phyloP scores from a whole-genome alignment of 768 basidiomycete species.

The Crucibulum laeve region DNA sequence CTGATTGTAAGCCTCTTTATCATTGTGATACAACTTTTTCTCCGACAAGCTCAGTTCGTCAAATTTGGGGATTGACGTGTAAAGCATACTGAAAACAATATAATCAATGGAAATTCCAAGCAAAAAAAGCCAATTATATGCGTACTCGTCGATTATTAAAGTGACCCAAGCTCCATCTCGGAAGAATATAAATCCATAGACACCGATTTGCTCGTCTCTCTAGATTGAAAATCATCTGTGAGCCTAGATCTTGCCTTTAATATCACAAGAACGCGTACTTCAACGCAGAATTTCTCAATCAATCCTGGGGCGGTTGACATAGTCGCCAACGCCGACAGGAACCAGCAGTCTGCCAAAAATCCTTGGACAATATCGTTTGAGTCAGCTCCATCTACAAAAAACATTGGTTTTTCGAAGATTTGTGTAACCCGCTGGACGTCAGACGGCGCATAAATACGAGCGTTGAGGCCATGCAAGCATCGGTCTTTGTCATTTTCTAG shows the following conservation, averaged over 20 bases:
- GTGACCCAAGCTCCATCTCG: conserved; percentile 47
- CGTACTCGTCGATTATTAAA: conserved; percentile 56
- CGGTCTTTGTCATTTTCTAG: conserved; percentile 47
- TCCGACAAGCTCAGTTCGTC: conserved; percentile 38
- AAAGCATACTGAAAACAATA: conserved; percentile 35
- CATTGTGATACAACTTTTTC: conserved; percentile 43
- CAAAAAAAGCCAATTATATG: conserved; percentile 1
- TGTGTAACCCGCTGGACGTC: conserved; percentile 41
- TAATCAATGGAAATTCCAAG: neutral
- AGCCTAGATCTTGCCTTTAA: neutral
- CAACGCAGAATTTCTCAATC: conserved; percentile 42
- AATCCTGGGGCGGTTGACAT: conserved; percentile 42
- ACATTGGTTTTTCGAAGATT: conserved; percentile 49
- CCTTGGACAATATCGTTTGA: conserved; percentile 51
- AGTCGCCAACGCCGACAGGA: conserved; percentile 47
- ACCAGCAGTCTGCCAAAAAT: conserved; percentile 51
- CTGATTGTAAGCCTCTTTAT: conserved; percentile 41
- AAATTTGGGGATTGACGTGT: conserved; percentile 44
- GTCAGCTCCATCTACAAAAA: conserved; percentile 41
- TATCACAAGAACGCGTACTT: conserved; percentile 14
- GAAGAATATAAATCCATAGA: conserved; percentile 59
- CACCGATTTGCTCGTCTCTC: conserved; percentile 47
- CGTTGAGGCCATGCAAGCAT: conserved; percentile 37
- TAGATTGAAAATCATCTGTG: conserved; percentile 11
- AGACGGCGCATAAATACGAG: conserved; percentile 24